Conservation (phyloP, 805 yeast species). For the Clavispora santaluciae region DNA sequence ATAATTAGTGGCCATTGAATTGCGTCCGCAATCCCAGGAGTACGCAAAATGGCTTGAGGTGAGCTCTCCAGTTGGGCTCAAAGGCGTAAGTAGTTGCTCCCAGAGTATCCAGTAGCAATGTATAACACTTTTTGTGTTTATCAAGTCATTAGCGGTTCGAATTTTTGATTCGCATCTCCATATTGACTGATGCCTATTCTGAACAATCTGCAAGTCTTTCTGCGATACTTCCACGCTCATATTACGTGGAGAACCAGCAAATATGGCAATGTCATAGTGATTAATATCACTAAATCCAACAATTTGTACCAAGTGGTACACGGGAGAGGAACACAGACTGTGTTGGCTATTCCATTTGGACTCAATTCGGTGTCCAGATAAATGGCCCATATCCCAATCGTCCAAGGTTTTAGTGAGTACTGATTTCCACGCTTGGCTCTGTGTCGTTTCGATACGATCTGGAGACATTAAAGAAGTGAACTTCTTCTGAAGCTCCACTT, state of each 20-base stretch:
- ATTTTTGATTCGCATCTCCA: slow-evolving; percentile 19
- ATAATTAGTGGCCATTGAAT: slow-evolving; percentile 33
- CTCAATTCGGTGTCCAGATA: slow-evolving; percentile 4
- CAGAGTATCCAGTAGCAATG: slow-evolving; percentile 38
- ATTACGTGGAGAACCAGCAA: slow-evolving; percentile 78
- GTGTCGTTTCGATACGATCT: slow-evolving; percentile 21
- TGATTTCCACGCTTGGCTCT: slow-evolving; percentile 54
- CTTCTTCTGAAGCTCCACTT: slow-evolving; percentile 59
- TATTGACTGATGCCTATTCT: slow-evolving; percentile 27
- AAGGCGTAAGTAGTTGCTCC: slow-evolving; percentile 32
- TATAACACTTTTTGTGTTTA: slow-evolving; percentile 31
- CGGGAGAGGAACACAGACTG: slow-evolving; percentile 54
- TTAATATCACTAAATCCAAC: slow-evolving; percentile 56
- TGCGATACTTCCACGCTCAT: slow-evolving; percentile 34
- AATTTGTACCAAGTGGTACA: slow-evolving; percentile 70
- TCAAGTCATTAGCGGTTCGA: slow-evolving; percentile 20
- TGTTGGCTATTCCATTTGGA: background rate
- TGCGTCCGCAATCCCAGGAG: slow-evolving; percentile 30
- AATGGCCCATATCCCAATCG: slow-evolving; percentile 44
- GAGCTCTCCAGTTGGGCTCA: slow-evolving; percentile 12
- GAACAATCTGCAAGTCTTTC: slow-evolving; percentile 32
- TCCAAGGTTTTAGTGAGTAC: slow-evolving; percentile 65
- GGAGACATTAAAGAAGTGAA: slow-evolving; percentile 25
- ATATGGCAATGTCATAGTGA: slow-evolving; percentile 73
- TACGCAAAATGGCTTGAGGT: slow-evolving; percentile 12